Percentiles rank a stretch among this genome's conserved stretches.
Conservation (phyloP, 2,329 filamentous ascomycete species). For the Botrytis pseudocinerea region DNA sequence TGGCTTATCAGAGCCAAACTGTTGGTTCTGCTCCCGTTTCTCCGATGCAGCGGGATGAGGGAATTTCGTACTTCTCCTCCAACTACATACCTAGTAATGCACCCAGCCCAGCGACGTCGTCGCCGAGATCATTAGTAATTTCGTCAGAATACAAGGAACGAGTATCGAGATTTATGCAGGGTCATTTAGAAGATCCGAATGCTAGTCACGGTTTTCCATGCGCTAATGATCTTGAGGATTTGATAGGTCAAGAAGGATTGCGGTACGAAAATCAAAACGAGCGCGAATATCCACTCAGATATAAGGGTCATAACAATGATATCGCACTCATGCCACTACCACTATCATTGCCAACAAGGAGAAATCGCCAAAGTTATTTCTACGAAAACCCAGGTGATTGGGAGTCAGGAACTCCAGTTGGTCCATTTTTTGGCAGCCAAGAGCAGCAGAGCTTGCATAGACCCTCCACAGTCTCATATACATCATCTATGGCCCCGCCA, state of each 20-base stretch:
- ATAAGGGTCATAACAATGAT: slow-evolving; percentile 7
- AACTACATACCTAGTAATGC: not conserved
- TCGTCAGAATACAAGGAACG: slow-evolving; percentile 20
- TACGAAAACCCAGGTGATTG: slow-evolving; percentile 2
- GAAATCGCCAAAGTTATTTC: slow-evolving; percentile 13
- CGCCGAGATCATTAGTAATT: not conserved
- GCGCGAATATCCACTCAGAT: not conserved
- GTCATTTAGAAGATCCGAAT: slow-evolving; percentile 5
- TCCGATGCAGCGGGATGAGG: slow-evolving; percentile 4
- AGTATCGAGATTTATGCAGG: slow-evolving; percentile 7
- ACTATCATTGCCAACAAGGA: slow-evolving; percentile 10
- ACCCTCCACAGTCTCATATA: slow-evolving; percentile 1
- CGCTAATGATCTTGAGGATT: slow-evolving; percentile 15
- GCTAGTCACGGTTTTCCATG: not conserved
- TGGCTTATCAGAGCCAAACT: not conserved
- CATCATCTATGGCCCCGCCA: not conserved
- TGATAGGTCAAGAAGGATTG: slow-evolving; percentile 21
- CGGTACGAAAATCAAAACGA: slow-evolving; percentile 11
- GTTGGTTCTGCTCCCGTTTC: slow-evolving; percentile 3
- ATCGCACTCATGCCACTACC: slow-evolving; percentile 10
- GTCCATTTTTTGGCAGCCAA: not conserved
- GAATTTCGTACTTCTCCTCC: not conserved
- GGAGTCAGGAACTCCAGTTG: not conserved
- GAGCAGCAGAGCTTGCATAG: slow-evolving; percentile 1
- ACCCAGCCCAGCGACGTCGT: not conserved